Percentiles rank a stretch among this genome's conserved stretches.
Conservation (phyloP, 2,329 filamentous ascomycete genomes). For the Xylariaceae sp. region DNA sequence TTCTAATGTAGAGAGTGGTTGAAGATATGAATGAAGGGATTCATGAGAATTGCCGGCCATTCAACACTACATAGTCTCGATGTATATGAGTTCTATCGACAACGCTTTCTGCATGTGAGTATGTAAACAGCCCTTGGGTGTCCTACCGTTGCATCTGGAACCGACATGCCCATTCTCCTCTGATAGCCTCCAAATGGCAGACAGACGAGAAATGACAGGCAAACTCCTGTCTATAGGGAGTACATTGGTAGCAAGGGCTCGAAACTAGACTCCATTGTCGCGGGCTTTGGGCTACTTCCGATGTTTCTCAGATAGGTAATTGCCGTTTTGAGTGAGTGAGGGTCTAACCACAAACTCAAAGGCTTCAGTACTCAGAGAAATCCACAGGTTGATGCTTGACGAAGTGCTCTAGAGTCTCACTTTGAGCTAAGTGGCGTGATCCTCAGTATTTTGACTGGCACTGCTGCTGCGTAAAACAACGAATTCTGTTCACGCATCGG, state of each 20-base stretch:
- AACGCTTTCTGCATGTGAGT: not conserved
- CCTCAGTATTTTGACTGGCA: constrained; percentile 29
- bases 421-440: constrained; percentile 16
- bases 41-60: not conserved
- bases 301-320: not conserved
- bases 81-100: not conserved
- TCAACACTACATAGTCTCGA: not conserved
- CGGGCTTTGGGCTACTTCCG: not conserved
- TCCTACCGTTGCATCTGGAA: not conserved
- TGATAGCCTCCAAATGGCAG: too few relatives aligned
- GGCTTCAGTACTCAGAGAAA: not conserved
- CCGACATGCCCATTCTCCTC: not conserved
- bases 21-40: not conserved
- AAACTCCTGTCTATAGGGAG: too few relatives aligned
- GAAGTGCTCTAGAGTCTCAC: not conserved
- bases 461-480: constrained; percentile 40
- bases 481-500: constrained; percentile 39
- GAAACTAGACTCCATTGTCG: not conserved
- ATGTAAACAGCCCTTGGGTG: not conserved
- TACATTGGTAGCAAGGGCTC: too few relatives aligned
- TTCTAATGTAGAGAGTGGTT: constrained; percentile 6
- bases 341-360: not conserved
- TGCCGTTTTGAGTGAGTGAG: not conserved
- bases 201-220: too few relatives aligned
- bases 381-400: too few relatives aligned